phyloP scores from a whole-genome alignment of 2,329 filamentous ascomycete species.

The Graphilbum fragrans region DNA sequence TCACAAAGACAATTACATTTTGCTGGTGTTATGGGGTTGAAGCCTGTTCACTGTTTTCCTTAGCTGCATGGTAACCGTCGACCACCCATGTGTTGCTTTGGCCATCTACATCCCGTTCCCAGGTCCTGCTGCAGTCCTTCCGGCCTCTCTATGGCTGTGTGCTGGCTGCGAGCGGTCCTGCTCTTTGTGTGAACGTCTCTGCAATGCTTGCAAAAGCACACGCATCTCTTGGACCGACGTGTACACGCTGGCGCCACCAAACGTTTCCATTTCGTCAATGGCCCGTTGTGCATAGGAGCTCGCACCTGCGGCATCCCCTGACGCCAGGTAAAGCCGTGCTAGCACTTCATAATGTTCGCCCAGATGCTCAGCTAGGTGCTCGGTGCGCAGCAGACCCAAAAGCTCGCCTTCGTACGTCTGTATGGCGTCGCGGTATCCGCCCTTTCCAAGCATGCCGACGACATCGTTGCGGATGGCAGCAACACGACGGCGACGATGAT shows the following conservation, averaged over 20 bases:
- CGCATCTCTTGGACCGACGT: no score
- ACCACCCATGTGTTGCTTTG: no score
- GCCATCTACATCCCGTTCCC: no score
- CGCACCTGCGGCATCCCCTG: constrained; percentile 10
- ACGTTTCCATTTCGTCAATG: constrained; percentile 11
- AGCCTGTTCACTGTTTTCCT: no score
- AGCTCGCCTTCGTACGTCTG: constrained; percentile 10
- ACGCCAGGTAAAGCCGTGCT: constrained; percentile 12
- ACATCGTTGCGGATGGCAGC: constrained; percentile 2
- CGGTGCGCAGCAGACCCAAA: constrained; percentile 10
- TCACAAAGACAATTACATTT: no score
- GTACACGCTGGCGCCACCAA: constrained; percentile 1
- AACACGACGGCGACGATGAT: constrained; percentile 10
- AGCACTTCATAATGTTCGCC: constrained; percentile 17
- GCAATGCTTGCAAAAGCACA: no score
- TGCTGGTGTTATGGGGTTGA: no score
- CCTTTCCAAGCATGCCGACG: constrained; percentile 1
- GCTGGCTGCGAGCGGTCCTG: no score
- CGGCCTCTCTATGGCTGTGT: no score
- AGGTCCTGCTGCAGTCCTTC: no score
- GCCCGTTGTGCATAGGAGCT: constrained; percentile 11
- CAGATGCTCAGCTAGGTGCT: constrained; percentile 14
- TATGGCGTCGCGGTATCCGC: constrained; percentile 8
- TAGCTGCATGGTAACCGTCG: no score
- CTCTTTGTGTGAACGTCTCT: no score